These are phyloP conservation scores for Novymonas esmeraldas DNA, from an alignment of 208 protist species.

Conservation along the genomic window DNA sequence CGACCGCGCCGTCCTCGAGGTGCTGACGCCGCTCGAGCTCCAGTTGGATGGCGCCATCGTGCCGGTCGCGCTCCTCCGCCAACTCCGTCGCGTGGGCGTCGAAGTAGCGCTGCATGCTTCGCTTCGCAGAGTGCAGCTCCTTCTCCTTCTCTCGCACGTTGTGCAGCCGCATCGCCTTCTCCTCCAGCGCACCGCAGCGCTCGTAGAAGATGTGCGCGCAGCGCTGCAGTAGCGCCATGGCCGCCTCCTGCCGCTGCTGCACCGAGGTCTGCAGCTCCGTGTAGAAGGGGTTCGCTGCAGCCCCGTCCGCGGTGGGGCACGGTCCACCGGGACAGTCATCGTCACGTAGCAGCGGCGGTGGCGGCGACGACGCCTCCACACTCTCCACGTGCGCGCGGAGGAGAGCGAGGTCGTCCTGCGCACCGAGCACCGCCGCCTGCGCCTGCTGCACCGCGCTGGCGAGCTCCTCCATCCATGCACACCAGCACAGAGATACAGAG, in stretches of 20 bases:
- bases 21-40: constrained; percentile 32
- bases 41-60: constrained; percentile 20
- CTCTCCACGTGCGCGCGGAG: constrained; percentile 33
- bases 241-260: constrained; percentile 50
- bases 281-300: constrained; percentile 13
- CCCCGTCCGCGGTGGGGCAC: not conserved
- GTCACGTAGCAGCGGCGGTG: not conserved
- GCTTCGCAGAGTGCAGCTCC: constrained; percentile 42
- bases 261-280: constrained; percentile 29
- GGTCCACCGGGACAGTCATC: too few species aligned
- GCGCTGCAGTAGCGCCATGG: constrained; percentile 40
- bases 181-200: constrained; percentile 35
- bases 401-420: constrained; percentile 37
- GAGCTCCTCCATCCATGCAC: constrained; percentile 73
- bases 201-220: constrained; percentile 30
- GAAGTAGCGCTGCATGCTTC: constrained; percentile 65
- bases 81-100: constrained; percentile 39
- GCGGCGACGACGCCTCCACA: not conserved
- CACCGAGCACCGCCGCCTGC: constrained; percentile 40
- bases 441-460: constrained; percentile 39
- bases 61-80: constrained; percentile 23
- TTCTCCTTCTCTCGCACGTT: constrained; percentile 39
- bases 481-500: too few species aligned
- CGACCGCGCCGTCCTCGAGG: constrained; percentile 18
- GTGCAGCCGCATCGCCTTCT: constrained; percentile 24